Evolutionary conservation across 352 stramenopile genomes (phyloP).

Genomic region (Phytophthora pistaciae): DNA sequence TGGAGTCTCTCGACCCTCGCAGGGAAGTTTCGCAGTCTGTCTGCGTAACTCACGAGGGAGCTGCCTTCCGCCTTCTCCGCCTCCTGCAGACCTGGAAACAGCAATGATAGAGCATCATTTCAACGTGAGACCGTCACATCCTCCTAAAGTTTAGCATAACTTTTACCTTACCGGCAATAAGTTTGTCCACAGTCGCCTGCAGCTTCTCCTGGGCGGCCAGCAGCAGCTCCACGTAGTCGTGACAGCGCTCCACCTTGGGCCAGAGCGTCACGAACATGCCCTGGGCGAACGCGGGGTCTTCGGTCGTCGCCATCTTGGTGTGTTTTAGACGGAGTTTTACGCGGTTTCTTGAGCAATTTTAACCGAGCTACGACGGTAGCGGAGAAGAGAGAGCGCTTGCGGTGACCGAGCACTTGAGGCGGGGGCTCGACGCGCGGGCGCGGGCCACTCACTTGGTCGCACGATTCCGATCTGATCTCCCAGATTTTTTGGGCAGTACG

Average conservation of each 20-base stretch:
- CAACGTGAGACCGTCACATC: background rate
- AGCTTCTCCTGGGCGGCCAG: conserved; percentile 77
- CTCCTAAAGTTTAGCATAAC: background rate
- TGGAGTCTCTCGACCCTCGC: conserved; percentile 71
- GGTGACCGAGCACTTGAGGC: conserved; percentile 7
- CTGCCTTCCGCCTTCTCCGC: conserved; percentile 61
- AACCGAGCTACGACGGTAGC: background rate
- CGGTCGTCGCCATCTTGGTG: conserved; percentile 19
- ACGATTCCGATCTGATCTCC: background rate
- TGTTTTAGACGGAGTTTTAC: conserved; percentile 2
- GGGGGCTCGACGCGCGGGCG: conserved; percentile 12
- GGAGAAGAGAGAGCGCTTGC: background rate
- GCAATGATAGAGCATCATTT: background rate
- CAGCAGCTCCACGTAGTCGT: conserved; percentile 80
- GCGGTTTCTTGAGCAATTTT: conserved; percentile 3
- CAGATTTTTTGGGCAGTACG: background rate
- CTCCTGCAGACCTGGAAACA: conserved; percentile 58
- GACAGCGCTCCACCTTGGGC: conserved; percentile 85
- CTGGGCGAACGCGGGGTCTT: conserved; percentile 60
- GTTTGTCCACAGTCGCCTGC: conserved; percentile 69
- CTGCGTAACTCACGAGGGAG: conserved; percentile 75
- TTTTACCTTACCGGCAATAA: conserved; percentile 54
- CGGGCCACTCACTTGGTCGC: conserved; percentile 31
- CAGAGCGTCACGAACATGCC: conserved; percentile 86
- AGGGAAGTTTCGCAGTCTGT: conserved; percentile 78